Base-by-base conservation (phyloP, 169 alveolate genomes). In the Plasmodium coatneyi region DNA sequence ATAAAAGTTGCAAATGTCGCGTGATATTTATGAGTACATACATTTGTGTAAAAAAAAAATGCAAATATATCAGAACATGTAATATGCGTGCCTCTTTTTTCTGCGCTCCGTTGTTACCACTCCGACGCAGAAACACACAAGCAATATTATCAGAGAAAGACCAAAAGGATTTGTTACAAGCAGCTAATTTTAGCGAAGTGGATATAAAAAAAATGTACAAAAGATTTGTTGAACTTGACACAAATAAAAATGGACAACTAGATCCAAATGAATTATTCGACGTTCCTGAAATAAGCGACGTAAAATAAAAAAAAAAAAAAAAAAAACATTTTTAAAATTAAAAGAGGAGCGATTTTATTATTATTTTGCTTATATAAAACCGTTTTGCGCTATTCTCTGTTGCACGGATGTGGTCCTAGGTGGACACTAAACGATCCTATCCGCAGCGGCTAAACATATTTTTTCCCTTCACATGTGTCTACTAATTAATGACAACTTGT, bases 251-350 rank as follows among this genome's bases (percentile, higher is more conserved):
- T 54, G 99, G 99, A 9, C 97, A 97, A 92, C 96, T 99, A 19
- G 99, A 98, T 86, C 99, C 99, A 16, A 98, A 98, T 74, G 99
- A 98, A 92, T 97, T 99, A 83, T 98, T 99, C 82, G 98, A 98
- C 80, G 98, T 99, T 71, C 99, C 99, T 41, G 99, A 98, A 95
- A 96, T 98, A 78, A 98, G 99, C 19, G 98, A 97, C 56, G 97
- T 96, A 82, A 71, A 96, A 82, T 32, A 12, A 12, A 66, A 52
- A 89, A 54, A 66, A 32, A 78, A 22, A 14, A 66, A 52, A 89
- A 72, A 66, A 49, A 78, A 22, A 12, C 25, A 32, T 14, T 25
- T 34, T 28, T 60, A 39, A 32, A 52, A 22, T 43, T 71, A n/a
- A 71, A 46, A 56, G 19, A 16, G 28, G 80, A 80, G 70, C 9